phyloP scores from a whole-genome alignment of 2,329 filamentous ascomycete genomes.

The Exophiala sp. region DNA sequence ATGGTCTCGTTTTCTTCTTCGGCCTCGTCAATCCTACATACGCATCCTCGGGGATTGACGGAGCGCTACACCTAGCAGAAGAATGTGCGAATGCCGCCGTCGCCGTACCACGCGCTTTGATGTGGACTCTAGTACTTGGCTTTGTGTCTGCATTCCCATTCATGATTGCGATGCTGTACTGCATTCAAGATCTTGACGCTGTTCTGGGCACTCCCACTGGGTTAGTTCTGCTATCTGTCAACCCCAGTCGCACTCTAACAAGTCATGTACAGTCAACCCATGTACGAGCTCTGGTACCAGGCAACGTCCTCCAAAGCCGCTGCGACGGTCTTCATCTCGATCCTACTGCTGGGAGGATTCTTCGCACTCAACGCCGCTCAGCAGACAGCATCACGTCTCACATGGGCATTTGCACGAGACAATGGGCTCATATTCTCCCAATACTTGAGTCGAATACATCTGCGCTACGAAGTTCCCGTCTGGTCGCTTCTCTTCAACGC shows the following conservation, averaged over 20 bases:
- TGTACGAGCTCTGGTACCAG: slow-evolving; percentile 22
- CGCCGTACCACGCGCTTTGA: slow-evolving; percentile 34
- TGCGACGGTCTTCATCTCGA: slow-evolving; percentile 16
- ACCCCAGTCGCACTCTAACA: neutral
- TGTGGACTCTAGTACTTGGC: slow-evolving; percentile 34
- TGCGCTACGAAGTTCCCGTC: slow-evolving; percentile 23
- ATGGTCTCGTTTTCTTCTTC: slow-evolving; percentile 35
- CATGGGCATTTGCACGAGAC: slow-evolving; percentile 32
- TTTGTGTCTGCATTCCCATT: slow-evolving; percentile 31
- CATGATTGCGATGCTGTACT: slow-evolving; percentile 16
- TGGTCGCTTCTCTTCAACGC: slow-evolving; percentile 25
- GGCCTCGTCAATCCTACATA: slow-evolving; percentile 38
- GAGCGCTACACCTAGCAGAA: slow-evolving; percentile 38
- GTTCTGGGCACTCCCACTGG: slow-evolving; percentile 3
- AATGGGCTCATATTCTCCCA: slow-evolving; percentile 21
- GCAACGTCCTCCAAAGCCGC: slow-evolving; percentile 16
- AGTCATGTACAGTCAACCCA: slow-evolving; percentile 3
- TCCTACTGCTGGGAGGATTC: neutral
- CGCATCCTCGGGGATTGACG: slow-evolving; percentile 38
- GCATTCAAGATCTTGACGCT: slow-evolving; percentile 20
- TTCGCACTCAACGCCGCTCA: slow-evolving; percentile 3
- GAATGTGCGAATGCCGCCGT: slow-evolving; percentile 33
- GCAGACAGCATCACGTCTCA: slow-evolving; percentile 26
- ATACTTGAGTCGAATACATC: slow-evolving; percentile 17
- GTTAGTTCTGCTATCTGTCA: slow-evolving; percentile 1